A percentile compares a stretch with the other conserved stretches of the same genome.
These are phyloP conservation scores for Pseudogymnoascus sp. DNA, from an alignment of 2,329 filamentous ascomycete genomes.

Conservation along the genomic window DNA sequence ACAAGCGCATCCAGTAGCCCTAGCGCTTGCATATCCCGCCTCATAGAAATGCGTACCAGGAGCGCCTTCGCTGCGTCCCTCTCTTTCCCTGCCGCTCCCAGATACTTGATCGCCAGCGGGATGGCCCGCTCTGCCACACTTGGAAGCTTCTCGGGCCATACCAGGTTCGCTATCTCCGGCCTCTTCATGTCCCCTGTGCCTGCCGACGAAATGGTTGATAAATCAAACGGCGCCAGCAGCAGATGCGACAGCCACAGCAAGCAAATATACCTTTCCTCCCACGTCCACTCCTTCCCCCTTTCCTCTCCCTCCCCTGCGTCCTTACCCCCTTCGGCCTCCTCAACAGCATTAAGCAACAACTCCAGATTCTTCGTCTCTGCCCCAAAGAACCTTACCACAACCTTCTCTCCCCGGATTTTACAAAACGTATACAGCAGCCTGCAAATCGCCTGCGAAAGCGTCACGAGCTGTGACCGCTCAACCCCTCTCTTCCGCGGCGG, in stretches of 20 bases:
- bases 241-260: conserved; percentile 82
- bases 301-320: conserved; percentile 13
- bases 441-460: conserved; percentile 55
- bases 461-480: conserved; percentile 32
- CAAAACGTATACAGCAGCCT: conserved; percentile 81
- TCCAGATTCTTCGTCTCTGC: conserved; percentile 85
- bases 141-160: conserved; percentile 54
- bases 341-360: conserved; percentile 66
- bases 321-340: conserved; percentile 39
- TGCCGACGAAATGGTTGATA: conserved; percentile 70
- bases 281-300: conserved; percentile 44
- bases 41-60: conserved; percentile 71
- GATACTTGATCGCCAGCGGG: conserved; percentile 60
- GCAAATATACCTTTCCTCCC: conserved; percentile 85
- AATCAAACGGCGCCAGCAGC: conserved; percentile 79
- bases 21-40: conserved; percentile 78
- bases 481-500: conserved; percentile 28
- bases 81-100: conserved; percentile 74
- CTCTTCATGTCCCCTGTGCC: conserved; percentile 40
- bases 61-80: conserved; percentile 78
- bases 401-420: conserved; percentile 89
- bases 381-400: conserved; percentile 82
- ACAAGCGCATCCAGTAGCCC: conserved; percentile 62
- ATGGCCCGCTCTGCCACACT: conserved; percentile 63
- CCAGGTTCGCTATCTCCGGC: conserved; percentile 40